Evolutionary conservation across 2,329 filamentous ascomycete species (phyloP).

Genomic region (Hymenoscyphus occultus): DNA sequence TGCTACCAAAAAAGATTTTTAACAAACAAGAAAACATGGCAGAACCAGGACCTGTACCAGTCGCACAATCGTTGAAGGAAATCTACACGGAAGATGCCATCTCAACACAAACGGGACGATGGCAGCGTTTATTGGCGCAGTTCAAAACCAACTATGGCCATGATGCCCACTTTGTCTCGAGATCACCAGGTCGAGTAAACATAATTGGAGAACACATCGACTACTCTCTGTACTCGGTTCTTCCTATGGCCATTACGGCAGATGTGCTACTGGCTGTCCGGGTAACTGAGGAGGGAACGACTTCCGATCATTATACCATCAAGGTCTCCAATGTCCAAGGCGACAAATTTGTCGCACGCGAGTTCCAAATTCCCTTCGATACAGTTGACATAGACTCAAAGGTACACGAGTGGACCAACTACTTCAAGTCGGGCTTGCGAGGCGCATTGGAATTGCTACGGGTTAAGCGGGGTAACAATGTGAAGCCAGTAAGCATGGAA

Average conservation of each 20-base stretch:
- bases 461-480: conserved; percentile 56
- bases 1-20: conserved; percentile 7
- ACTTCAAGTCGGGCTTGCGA: conserved; percentile 88
- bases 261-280: conserved; percentile 85
- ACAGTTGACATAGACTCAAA: conserved; percentile 79
- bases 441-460: conserved; percentile 78
- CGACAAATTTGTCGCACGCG: conserved; percentile 69
- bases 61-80: conserved; percentile 70
- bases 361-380: conserved; percentile 67
- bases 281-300: conserved; percentile 45
- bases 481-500: conserved; percentile 75
- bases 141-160: conserved; percentile 71
- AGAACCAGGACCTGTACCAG: conserved; percentile 60
- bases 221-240: conserved; percentile 92
- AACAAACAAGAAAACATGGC: conserved; percentile 44
- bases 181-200: conserved; percentile 92
- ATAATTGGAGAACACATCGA: conserved; percentile 99
- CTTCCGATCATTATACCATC: conserved; percentile 59
- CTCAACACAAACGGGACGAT: conserved; percentile 65
- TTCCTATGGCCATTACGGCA: conserved; percentile 92
- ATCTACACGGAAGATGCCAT: conserved; percentile 79
- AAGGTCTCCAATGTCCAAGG: conserved; percentile 77
- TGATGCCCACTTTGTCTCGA: conserved; percentile 74
- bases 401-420: conserved; percentile 93
- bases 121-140: conserved; percentile 67